These are phyloP conservation scores for Dioscorea cayenensis DNA, from an alignment of 116 monocot genomes.

Conservation along the genomic window DNA sequence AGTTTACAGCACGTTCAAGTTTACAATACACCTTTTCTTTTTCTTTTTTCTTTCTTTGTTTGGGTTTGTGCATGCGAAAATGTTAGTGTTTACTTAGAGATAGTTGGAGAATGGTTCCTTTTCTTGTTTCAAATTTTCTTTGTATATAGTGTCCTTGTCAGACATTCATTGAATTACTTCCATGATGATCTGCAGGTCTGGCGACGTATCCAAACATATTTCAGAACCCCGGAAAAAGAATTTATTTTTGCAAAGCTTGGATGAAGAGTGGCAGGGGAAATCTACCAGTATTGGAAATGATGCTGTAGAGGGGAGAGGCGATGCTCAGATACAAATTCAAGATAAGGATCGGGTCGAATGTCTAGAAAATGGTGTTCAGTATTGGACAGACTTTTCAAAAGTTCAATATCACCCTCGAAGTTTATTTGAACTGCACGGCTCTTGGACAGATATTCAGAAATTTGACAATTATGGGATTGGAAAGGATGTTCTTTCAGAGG, in stretches of 20 bases:
- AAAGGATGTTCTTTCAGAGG: constrained; percentile 53
- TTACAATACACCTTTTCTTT: no score
- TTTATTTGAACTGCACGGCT: constrained; percentile 64
- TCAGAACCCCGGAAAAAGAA: constrained; percentile 66
- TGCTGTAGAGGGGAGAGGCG: constrained; percentile 5
- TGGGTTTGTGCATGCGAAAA: no score
- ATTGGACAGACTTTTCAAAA: constrained; percentile 95
- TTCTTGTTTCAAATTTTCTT: neutral
- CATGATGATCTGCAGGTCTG: constrained; percentile 40
- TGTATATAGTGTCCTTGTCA: neutral
- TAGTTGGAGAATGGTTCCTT: neutral
- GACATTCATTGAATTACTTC: neutral
- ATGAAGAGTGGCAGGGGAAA: constrained; percentile 37
- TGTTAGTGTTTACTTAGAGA: neutral
- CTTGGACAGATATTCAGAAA: constrained; percentile 61
- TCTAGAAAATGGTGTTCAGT: constrained; percentile 62
- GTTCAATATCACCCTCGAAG: constrained; percentile 77
- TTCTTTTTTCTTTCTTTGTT: no score
- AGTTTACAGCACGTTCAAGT: neutral
- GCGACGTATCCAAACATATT: constrained; percentile 46
- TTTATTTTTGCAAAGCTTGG: constrained; percentile 70
- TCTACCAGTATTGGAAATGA: constrained; percentile 6
- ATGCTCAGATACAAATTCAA: constrained; percentile 18
- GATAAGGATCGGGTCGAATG: constrained; percentile 65
- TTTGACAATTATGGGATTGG: constrained; percentile 78